Base-by-base conservation (phyloP, 2,329 filamentous ascomycete genomes). In the Penicillium sp. region DNA sequence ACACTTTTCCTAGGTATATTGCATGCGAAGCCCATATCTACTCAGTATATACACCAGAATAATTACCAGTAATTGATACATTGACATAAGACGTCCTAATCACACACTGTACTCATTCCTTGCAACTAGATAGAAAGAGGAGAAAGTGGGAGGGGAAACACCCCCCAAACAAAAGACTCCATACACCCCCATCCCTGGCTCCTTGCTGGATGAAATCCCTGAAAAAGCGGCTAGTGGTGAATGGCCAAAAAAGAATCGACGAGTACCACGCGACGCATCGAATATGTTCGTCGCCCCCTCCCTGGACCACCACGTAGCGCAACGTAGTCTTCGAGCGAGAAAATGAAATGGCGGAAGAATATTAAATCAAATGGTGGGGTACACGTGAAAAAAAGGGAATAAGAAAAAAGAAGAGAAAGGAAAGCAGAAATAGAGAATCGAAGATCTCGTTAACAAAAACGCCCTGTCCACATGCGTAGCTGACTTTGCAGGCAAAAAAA, bases 401-500 rank as follows among this genome's bases (percentile, higher is more conserved):
- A 23, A 45, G 32, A 46, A 49, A 43, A 18, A 27, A 45, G 23
- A 51, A 49, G 42, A 48, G 47, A 50, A 44, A 29, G 49, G 29
- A 50, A 48, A 30, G 39, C 54, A 51, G 45, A 55, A 45, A 54
- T 53, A 34, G 32, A 34, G 47, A 55, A 49, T 47, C 19, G 38
- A 44, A 23, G 14, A 35, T 34, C 46, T 48, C 43, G 55, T 52
- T 61, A 26, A 45, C 50, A 43, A 52, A 52, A 67, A 65, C 59
- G 64, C 62, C 66, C 55, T 55, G 47, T 61, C 53, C 59, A 59
- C 60, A 67, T 66, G 65, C 64, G 58, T 61, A 55, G 50, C 55
- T 50, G 50, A 48, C 51, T 51, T 53, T 51, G 46, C 39, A 49
- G 41, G 54, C 40, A 34, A 42, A 47, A 52, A 52, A 40, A 26